Evolutionary conservation across 2,329 filamentous ascomycete species (phyloP).

Genomic region (Stagonosporopsis vannaccii): DNA sequence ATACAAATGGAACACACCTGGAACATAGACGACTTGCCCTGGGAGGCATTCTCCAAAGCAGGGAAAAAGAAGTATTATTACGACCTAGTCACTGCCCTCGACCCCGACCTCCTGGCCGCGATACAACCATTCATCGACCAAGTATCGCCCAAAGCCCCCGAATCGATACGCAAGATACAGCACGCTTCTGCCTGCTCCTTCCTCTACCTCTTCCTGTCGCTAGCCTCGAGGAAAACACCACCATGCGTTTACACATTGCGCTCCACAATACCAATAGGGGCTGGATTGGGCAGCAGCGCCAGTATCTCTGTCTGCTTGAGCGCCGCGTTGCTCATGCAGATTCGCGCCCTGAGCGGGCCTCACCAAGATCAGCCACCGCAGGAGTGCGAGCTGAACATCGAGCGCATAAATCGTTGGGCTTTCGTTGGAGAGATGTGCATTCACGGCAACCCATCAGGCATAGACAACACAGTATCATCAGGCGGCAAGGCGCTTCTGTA

Average conservation of each 20-base stretch:
- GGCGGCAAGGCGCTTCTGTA: slow-evolving; percentile 95
- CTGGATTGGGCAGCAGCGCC: slow-evolving; percentile 91
- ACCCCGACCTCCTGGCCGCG: slow-evolving; percentile 80
- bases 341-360: slow-evolving; percentile 85
- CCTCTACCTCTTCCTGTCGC: slow-evolving; percentile 89
- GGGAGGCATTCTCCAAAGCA: slow-evolving; percentile 79
- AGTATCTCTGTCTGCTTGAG: slow-evolving; percentile 90
- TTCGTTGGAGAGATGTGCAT: slow-evolving; percentile 98
- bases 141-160: slow-evolving; percentile 71
- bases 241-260: slow-evolving; percentile 89
- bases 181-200: slow-evolving; percentile 83
- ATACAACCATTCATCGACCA: slow-evolving; percentile 78
- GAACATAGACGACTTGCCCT: slow-evolving; percentile 92
- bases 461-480: slow-evolving; percentile 95
- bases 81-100: slow-evolving; percentile 78
- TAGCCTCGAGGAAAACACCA: slow-evolving; percentile 79
- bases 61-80: slow-evolving; percentile 96
- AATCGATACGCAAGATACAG: slow-evolving; percentile 83
- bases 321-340: slow-evolving; percentile 83
- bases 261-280: slow-evolving; percentile 91
- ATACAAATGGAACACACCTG: slow-evolving; percentile 89
- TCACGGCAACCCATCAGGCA: slow-evolving; percentile 93
- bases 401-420: slow-evolving; percentile 96
- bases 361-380: slow-evolving; percentile 88
- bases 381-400: slow-evolving; percentile 88